phyloP scores from a whole-genome alignment of 306 rosid genomes.

The Nissolia schottii region DNA sequence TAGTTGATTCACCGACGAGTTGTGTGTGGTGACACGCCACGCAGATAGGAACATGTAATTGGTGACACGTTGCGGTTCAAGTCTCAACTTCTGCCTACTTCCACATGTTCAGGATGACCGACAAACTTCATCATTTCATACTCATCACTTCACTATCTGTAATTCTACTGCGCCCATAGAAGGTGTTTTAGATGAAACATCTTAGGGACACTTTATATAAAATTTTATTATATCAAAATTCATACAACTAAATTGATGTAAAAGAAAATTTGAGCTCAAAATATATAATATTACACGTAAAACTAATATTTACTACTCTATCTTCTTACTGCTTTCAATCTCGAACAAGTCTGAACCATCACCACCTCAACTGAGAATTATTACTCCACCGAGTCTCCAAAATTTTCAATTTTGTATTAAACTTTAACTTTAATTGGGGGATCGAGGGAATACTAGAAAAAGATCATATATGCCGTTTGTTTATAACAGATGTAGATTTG shows the following conservation, averaged over 20 bases:
- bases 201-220: too few species aligned
- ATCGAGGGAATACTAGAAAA: neutral
- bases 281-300: too few species aligned
- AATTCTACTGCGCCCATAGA: neutral
- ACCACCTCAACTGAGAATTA: neutral
- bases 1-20: slow-evolving; percentile 45
- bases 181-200: too few species aligned
- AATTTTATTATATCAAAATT: too few species aligned
- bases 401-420: neutral
- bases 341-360: neutral
- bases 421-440: neutral
- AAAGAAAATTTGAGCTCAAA: too few species aligned
- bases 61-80: slow-evolving; percentile 36
- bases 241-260: too few species aligned
- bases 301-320: too few species aligned
- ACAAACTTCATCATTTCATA: slow-evolving; percentile 16
- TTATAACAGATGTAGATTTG: neutral
- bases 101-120: slow-evolving; percentile 35
- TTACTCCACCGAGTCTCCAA: neutral
- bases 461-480: neutral
- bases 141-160: neutral
- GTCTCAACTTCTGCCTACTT: neutral
- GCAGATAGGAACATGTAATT: neutral
- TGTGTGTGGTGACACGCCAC: slow-evolving; percentile 38
- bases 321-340: neutral